These are phyloP conservation scores for Botrytis porri DNA, from an alignment of 2,329 filamentous ascomycete species.

Conservation along the genomic window DNA sequence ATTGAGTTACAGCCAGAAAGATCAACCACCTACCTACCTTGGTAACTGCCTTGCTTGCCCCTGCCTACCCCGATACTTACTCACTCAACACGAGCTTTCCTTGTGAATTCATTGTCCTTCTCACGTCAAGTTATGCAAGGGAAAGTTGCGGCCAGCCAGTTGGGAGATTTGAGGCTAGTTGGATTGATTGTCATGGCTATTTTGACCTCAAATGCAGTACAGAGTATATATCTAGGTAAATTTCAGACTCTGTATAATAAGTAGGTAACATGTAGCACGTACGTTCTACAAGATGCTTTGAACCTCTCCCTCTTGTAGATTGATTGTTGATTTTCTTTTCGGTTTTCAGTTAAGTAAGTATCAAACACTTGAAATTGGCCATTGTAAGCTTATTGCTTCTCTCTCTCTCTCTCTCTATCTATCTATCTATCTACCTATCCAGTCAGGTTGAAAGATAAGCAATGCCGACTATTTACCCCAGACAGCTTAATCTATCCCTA, in stretches of 20 bases:
- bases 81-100: background rate
- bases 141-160: background rate
- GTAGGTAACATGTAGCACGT: background rate
- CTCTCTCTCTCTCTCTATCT: too few species aligned
- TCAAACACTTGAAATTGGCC: background rate
- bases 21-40: background rate
- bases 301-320: background rate
- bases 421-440: too few species aligned
- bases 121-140: slow-evolving; percentile 7
- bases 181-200: background rate
- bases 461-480: background rate
- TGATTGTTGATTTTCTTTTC: background rate
- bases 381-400: background rate
- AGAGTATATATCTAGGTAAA: background rate
- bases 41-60: background rate
- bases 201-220: background rate
- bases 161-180: background rate
- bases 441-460: background rate
- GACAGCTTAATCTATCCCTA: background rate
- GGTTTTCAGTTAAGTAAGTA: background rate
- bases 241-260: too few species aligned
- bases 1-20: background rate
- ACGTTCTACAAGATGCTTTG: background rate
- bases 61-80: background rate
- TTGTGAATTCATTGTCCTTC: background rate